Percentiles rank a stretch among this genome's conserved stretches.
Evolutionary conservation across 257 asterid species (phyloP).

Genomic region (Salvia hispanica): DNA sequence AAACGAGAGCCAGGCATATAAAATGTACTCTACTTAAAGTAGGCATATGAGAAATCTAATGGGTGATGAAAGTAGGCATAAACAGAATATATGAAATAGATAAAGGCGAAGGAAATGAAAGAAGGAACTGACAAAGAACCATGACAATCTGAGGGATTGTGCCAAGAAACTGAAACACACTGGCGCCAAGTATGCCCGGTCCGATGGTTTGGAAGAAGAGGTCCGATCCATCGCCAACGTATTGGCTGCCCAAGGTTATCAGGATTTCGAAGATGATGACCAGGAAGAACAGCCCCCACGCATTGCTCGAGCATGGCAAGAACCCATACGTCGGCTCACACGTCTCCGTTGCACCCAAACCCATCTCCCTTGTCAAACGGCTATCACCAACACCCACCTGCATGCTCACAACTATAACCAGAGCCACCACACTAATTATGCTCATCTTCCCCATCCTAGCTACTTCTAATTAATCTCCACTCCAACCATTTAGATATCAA

Average conservation of each 20-base stretch:
- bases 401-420: constrained; percentile 31
- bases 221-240: constrained; percentile 53
- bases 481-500: no score
- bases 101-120: no score
- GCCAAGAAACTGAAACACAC: constrained; percentile 65
- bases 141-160: constrained; percentile 55
- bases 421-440: constrained; percentile 9
- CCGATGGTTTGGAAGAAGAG: constrained; percentile 54
- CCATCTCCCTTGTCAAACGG: constrained; percentile 42
- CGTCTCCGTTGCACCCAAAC: constrained; percentile 25
- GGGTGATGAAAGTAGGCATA: no score
- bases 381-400: constrained; percentile 26
- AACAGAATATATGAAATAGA: no score
- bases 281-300: constrained; percentile 56
- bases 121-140: constrained; percentile 48
- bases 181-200: constrained; percentile 60
- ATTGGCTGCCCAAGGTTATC: constrained; percentile 49
- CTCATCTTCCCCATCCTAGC: constrained; percentile 21
- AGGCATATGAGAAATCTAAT: no score
- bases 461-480: no score
- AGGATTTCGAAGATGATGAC: constrained; percentile 51
- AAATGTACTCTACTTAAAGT: no score
- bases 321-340: constrained; percentile 60
- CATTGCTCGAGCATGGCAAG: constrained; percentile 60
- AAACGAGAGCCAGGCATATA: no score